phyloP scores from a whole-genome alignment of 352 stramenopile species.

The Phytopythium cucurbitacearum region DNA sequence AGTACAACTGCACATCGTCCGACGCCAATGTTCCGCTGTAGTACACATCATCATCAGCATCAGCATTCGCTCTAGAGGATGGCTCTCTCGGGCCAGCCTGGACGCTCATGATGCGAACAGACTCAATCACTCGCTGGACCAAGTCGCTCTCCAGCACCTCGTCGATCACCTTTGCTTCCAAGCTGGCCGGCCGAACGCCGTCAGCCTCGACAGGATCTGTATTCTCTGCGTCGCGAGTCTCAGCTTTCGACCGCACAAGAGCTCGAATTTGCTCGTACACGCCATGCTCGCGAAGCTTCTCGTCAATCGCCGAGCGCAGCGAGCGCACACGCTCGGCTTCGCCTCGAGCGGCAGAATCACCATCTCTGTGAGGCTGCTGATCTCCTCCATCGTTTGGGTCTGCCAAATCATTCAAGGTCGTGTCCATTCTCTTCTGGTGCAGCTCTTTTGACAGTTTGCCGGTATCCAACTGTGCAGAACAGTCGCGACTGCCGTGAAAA shows the following conservation, averaged over 20 bases:
- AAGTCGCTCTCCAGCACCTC: slow-evolving; percentile 72
- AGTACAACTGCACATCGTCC: slow-evolving; percentile 31
- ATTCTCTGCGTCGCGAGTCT: neutral
- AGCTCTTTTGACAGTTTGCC: too few species aligned
- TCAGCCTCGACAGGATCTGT: neutral
- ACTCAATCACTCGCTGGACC: slow-evolving; percentile 59
- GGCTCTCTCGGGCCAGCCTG: neutral
- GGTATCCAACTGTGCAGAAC: too few species aligned
- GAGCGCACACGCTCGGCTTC: slow-evolving; percentile 32
- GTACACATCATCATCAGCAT: neutral
- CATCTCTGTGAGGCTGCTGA: neutral
- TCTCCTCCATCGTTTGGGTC: too few species aligned
- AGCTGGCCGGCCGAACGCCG: neutral
- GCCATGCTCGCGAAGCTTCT: slow-evolving; percentile 66
- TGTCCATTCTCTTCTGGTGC: too few species aligned
- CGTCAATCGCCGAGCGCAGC: slow-evolving; percentile 62
- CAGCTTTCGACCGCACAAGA: slow-evolving; percentile 39
- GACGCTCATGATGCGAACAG: slow-evolving; percentile 29
- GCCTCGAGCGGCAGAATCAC: neutral
- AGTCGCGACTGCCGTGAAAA: too few species aligned
- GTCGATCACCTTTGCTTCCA: slow-evolving; percentile 28
- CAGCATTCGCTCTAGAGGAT: neutral
- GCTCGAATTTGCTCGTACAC: slow-evolving; percentile 74
- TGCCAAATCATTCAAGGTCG: too few species aligned
- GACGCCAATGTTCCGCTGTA: too few species aligned